Percentiles rank a stretch among this genome's conserved stretches.
Conservation (phyloP, 495 filamentous ascomycete genomes). For the Lasiosphaeria ovina region DNA sequence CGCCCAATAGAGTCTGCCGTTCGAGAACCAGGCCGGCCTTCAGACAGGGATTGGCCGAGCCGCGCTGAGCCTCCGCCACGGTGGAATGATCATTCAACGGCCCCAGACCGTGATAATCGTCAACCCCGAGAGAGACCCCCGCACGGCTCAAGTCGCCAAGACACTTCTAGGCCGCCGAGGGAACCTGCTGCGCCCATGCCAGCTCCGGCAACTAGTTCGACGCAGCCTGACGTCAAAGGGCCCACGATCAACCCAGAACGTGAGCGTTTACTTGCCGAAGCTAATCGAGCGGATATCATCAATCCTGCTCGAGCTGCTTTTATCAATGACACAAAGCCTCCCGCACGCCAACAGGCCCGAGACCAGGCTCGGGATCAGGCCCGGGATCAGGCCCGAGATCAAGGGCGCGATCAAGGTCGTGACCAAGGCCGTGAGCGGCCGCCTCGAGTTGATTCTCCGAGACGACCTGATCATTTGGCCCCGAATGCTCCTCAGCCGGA, state of each 20-base stretch:
- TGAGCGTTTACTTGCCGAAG: conserved; percentile 37
- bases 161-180: conserved; percentile 30
- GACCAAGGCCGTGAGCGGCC: conserved; percentile 31
- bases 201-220: conserved; percentile 30
- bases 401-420: conserved; percentile 14
- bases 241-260: conserved; percentile 46
- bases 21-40: conserved; percentile 32
- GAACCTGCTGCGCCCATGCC: conserved; percentile 25
- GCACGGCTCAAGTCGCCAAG: conserved; percentile 28
- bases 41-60: conserved; percentile 33
- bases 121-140: conserved; percentile 34
- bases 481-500: conserved; percentile 38
- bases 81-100: conserved; percentile 26
- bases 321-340: conserved; percentile 40
- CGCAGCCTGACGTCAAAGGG: conserved; percentile 37
- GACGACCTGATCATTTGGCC: conserved; percentile 40
- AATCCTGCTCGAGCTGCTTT: conserved; percentile 60
- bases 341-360: conserved; percentile 34
- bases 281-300: conserved; percentile 41
- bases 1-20: conserved; percentile 22
- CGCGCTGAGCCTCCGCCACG: conserved; percentile 34
- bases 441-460: conserved; percentile 52
- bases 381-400: conserved; percentile 40
- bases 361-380: conserved; percentile 33
- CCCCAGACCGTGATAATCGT: conserved; percentile 37